Evolutionary conservation across 192 early-diverging fungal species (phyloP).

Genomic region (Rhizoclosmatium sp.): DNA sequence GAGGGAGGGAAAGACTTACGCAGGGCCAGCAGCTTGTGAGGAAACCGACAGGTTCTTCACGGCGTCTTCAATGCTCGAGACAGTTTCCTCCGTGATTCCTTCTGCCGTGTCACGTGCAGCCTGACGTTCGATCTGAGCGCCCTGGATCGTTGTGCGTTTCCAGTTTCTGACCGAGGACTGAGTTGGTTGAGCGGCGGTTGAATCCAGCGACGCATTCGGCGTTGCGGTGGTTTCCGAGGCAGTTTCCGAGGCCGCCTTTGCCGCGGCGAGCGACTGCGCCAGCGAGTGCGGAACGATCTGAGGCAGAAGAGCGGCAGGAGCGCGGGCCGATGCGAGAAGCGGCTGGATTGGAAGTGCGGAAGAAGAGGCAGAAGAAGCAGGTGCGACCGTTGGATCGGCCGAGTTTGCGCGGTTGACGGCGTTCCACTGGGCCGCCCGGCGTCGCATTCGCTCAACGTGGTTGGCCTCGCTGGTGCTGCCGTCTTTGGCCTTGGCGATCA

Average conservation of each 20-base stretch:
- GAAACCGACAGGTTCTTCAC: background rate
- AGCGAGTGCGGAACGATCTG: background rate
- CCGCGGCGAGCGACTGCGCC: background rate
- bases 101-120: background rate
- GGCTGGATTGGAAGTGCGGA: background rate
- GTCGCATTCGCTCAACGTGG: background rate
- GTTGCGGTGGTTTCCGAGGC: background rate
- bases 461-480: background rate
- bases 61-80: background rate
- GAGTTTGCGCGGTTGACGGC: background rate
- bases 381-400: background rate
- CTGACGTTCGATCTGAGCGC: background rate
- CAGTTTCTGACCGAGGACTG: background rate
- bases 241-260: background rate
- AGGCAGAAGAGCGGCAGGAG: background rate
- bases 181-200: background rate
- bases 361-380: background rate
- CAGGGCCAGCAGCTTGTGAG: background rate
- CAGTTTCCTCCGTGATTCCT: background rate
- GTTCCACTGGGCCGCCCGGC: background rate
- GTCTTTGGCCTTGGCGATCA: background rate
- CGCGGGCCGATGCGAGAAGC: background rate
- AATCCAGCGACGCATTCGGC: background rate
- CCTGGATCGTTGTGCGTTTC: constrained; percentile 15
- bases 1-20: background rate